A percentile compares a stretch with the other conserved stretches of the same genome.
Conservation (phyloP, 148 eudicot species). For the Camellia lanceoleosa region DNA sequence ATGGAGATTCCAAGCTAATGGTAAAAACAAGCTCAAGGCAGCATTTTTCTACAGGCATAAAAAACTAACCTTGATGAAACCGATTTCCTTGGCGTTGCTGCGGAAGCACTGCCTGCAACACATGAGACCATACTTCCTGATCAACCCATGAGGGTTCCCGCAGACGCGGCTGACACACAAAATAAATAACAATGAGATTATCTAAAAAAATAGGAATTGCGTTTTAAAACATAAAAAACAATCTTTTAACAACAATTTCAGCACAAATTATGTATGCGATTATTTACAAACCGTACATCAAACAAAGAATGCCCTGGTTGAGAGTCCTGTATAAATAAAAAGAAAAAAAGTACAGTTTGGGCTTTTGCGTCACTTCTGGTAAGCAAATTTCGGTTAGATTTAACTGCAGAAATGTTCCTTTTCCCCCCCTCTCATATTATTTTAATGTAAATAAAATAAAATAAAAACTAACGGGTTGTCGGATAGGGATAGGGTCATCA, state of each 20-base stretch:
- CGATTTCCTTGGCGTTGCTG: conserved; percentile 13
- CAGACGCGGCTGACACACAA: conserved; percentile 3
- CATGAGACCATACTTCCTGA: conserved; percentile 10
- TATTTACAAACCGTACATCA: neutral
- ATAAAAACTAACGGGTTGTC: neutral
- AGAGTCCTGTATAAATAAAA: no score
- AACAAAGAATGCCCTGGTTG: no score
- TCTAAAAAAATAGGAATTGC: neutral
- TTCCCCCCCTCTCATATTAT: neutral
- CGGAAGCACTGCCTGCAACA: conserved; percentile 12
- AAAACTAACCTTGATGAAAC: conserved; percentile 11
- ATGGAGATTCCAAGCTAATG: neutral
- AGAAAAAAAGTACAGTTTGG: neutral
- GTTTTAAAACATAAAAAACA: neutral
- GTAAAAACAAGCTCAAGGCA: neutral
- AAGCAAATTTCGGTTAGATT: neutral
- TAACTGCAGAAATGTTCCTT: neutral
- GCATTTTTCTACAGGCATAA: neutral
- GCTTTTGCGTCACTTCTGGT: neutral
- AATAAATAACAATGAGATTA: neutral
- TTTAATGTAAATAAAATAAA: neutral
- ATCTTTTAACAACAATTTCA: neutral
- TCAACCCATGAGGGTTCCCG: conserved; percentile 10
- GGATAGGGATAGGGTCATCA: neutral
- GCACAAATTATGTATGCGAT: neutral